These are phyloP conservation scores for Austroboletus eburneus DNA, from an alignment of 768 basidiomycete genomes.

Conservation along the genomic window DNA sequence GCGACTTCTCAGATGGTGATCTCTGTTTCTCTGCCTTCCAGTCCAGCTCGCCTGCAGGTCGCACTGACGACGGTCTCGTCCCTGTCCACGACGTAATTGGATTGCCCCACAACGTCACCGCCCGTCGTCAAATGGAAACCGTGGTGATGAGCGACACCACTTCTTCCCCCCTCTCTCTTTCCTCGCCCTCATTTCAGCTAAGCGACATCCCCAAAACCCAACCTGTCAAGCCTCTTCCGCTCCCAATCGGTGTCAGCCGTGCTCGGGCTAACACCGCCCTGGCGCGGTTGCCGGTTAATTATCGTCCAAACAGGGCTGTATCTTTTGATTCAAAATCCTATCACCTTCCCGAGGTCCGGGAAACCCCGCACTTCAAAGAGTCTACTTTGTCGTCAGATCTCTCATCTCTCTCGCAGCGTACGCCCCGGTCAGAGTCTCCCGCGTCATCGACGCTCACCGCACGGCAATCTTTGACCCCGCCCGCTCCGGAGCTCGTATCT, in stretches of 20 bases:
- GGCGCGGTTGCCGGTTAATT: too few species aligned
- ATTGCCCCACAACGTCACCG: neutral
- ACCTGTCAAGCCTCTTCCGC: conserved; percentile 6
- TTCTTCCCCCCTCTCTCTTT: neutral
- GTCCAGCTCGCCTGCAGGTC: conserved; percentile 48
- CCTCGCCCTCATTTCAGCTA: neutral
- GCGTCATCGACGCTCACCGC: conserved; percentile 19
- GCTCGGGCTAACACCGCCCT: conserved; percentile 29
- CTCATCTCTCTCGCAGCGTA: conserved; percentile 3
- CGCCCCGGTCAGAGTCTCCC: neutral
- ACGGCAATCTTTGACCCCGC: conserved; percentile 48
- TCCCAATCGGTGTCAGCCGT: conserved; percentile 6
- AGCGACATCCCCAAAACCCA: neutral
- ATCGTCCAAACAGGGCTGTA: too few species aligned
- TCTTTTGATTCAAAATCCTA: conserved; percentile 7
- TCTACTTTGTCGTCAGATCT: conserved; percentile 2
- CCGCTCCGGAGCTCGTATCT: conserved; percentile 52
- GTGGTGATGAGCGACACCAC: neutral
- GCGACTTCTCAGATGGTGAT: conserved; percentile 53
- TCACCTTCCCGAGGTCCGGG: neutral
- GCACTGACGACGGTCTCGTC: conserved; percentile 41
- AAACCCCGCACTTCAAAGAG: conserved; percentile 7
- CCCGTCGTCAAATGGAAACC: neutral
- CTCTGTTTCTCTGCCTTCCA: conserved; percentile 49
- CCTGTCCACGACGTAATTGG: conserved; percentile 19